Conservation (phyloP, 108 stramenopile species). For the Cyclostephanos tholiformis region DNA sequence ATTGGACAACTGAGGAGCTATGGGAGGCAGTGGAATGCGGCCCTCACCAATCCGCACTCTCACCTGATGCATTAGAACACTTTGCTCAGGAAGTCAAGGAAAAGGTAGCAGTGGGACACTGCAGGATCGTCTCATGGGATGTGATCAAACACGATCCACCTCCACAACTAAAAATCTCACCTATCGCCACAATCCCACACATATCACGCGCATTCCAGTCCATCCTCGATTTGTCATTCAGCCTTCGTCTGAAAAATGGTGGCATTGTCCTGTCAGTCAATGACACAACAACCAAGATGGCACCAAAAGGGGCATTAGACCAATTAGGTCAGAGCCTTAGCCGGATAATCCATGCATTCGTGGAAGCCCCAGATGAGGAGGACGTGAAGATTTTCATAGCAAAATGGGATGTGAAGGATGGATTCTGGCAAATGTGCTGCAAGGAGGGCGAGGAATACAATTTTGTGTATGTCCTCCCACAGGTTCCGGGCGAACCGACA, state of each 20-base stretch:
- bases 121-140: too few species aligned
- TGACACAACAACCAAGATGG: conserved; percentile 6
- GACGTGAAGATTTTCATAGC: conserved; percentile 16
- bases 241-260: conserved; percentile 11
- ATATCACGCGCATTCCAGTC: conserved; percentile 11
- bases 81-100: too few species aligned
- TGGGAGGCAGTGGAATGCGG: too few species aligned
- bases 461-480: conserved; percentile 39
- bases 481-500: conserved; percentile 46
- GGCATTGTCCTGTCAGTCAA: conserved; percentile 1
- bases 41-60: too few species aligned
- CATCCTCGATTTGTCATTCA: conserved; percentile 21
- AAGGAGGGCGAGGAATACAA: conserved; percentile 28
- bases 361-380: neutral
- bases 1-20: too few species aligned
- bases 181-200: conserved; percentile 22
- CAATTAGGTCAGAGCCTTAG: conserved; percentile 10
- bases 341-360: conserved; percentile 22
- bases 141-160: conserved; percentile 11
- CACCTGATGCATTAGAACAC: too few species aligned
- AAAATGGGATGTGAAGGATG: too few species aligned
- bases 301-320: conserved; percentile 13
- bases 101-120: too few species aligned
- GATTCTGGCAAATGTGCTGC: conserved; percentile 26
- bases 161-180: conserved; percentile 17